Percentiles rank a stretch among this genome's conserved stretches.
These are phyloP conservation scores for Pestalotiopsis sp. DNA, from an alignment of 2,329 filamentous ascomycete genomes.

Conservation along the genomic window DNA sequence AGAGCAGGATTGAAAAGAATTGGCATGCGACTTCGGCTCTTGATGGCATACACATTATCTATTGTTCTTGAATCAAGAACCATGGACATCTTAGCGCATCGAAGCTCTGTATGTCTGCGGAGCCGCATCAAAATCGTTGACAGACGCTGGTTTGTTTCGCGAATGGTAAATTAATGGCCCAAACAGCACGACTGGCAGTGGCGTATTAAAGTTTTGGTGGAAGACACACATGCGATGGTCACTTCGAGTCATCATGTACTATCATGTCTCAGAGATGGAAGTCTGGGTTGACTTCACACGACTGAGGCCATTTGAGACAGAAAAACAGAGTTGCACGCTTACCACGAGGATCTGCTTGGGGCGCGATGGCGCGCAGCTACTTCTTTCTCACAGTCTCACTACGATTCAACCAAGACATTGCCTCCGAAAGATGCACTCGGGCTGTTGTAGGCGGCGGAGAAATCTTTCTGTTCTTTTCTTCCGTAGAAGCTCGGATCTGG, in stretches of 20 bases:
- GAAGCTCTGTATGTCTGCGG: too few species aligned
- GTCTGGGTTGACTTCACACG: neutral
- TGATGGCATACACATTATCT: neutral
- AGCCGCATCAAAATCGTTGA: neutral
- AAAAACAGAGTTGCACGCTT: neutral
- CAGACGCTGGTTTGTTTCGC: neutral
- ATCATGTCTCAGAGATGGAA: neutral
- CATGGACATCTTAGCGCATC: neutral
- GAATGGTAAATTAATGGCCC: neutral
- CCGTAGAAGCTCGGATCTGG: too few species aligned
- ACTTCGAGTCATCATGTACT: neutral
- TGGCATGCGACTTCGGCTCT: too few species aligned
- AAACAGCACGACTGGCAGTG: neutral
- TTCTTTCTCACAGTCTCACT: neutral
- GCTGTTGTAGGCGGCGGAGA: neutral
- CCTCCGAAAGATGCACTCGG: neutral
- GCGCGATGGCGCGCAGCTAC: neutral
- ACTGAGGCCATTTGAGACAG: neutral
- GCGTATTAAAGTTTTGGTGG: neutral
- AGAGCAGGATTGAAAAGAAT: too few species aligned
- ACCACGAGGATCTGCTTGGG: neutral
- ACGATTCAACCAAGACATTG: neutral
- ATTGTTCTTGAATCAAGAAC: too few species aligned
- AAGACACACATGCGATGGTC: neutral
- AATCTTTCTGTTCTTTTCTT: too few species aligned